Evolutionary conservation across 1,139 yeast genomes (phyloP).

Genomic region (Yamadazyma buinensis): DNA sequence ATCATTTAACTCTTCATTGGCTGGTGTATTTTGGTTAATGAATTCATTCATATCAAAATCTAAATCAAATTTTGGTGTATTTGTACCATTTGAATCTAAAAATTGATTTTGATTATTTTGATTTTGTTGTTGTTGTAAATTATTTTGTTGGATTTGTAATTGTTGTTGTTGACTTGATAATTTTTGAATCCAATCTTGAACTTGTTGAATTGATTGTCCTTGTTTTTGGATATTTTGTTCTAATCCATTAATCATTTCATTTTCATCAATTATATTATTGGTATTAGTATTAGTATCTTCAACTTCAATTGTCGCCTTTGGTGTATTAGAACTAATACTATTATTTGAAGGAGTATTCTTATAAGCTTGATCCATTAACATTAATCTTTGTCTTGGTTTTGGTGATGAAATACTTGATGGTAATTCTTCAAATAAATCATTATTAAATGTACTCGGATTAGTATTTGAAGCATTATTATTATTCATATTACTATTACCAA

Average conservation of each 20-base stretch:
- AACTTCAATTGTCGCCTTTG: neutral
- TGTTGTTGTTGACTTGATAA: conserved; percentile 36
- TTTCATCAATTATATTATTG: conserved; percentile 4
- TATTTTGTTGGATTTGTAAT: conserved; percentile 24
- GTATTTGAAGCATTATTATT: conserved; percentile 1
- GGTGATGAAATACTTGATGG: conserved; percentile 12
- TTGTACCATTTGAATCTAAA: neutral
- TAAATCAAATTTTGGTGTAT: conserved; percentile 19
- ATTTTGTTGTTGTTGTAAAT: conserved; percentile 10
- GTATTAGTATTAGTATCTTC: neutral
- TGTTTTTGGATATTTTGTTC: conserved; percentile 47
- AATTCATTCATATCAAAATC: conserved; percentile 41
- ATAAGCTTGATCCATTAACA: conserved; percentile 43
- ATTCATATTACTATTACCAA: conserved; percentile 3
- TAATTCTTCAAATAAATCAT: conserved; percentile 13
- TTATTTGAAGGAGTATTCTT: conserved; percentile 9
- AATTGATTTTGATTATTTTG: neutral
- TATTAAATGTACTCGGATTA: conserved; percentile 2
- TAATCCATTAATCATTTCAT: conserved; percentile 28
- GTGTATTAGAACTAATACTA: conserved; percentile 7
- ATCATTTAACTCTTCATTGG: no score
- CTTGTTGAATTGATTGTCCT: conserved; percentile 54
- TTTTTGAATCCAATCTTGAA: conserved; percentile 55
- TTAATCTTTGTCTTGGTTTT: conserved; percentile 35
- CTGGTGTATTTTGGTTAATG: conserved; percentile 16